Evolutionary conservation across 208 protist species (phyloP).

Genomic region (Crithidia sp.): DNA sequence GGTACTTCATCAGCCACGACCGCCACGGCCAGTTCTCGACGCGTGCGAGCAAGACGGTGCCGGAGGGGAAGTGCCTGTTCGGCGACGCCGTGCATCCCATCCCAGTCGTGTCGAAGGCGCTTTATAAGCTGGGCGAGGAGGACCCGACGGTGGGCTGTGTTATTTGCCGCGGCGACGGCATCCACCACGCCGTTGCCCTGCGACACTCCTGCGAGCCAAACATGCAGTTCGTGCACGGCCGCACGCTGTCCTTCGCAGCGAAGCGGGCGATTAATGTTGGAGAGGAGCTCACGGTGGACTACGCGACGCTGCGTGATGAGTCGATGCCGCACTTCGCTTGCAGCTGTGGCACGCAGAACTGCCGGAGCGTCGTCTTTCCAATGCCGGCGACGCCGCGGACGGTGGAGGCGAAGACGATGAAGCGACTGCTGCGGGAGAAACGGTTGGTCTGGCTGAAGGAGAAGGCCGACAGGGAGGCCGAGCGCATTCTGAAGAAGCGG

Average conservation of each 20-base stretch:
- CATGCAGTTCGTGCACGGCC: constrained; percentile 82
- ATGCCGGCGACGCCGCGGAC: constrained; percentile 69
- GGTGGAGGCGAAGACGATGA: constrained; percentile 64
- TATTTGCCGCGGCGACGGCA: constrained; percentile 69
- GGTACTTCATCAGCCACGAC: constrained; percentile 89
- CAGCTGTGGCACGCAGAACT: constrained; percentile 84
- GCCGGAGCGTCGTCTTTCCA: constrained; percentile 81
- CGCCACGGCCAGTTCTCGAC: constrained; percentile 79
- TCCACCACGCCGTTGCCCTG: constrained; percentile 76
- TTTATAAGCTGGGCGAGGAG: constrained; percentile 79
- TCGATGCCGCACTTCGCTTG: constrained; percentile 82
- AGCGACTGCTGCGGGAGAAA: constrained; percentile 75
- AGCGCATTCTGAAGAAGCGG: constrained; percentile 80
- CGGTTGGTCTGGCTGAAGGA: constrained; percentile 75
- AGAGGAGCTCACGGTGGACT: constrained; percentile 91
- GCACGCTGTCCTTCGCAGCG: constrained; percentile 76
- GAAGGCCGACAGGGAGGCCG: constrained; percentile 75
- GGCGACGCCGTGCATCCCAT: constrained; percentile 71
- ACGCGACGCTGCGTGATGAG: constrained; percentile 82
- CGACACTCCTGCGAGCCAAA: constrained; percentile 93
- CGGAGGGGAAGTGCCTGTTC: constrained; percentile 73
- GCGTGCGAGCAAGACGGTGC: constrained; percentile 73
- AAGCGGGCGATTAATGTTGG: constrained; percentile 83
- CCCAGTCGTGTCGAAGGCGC: constrained; percentile 74
- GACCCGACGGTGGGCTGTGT: constrained; percentile 80